Evolutionary conservation across 2,329 filamentous ascomycete genomes (phyloP), one percentile per base, ranked within the genome.

Genomic region (Fonsecaea pugnacius): DNA sequence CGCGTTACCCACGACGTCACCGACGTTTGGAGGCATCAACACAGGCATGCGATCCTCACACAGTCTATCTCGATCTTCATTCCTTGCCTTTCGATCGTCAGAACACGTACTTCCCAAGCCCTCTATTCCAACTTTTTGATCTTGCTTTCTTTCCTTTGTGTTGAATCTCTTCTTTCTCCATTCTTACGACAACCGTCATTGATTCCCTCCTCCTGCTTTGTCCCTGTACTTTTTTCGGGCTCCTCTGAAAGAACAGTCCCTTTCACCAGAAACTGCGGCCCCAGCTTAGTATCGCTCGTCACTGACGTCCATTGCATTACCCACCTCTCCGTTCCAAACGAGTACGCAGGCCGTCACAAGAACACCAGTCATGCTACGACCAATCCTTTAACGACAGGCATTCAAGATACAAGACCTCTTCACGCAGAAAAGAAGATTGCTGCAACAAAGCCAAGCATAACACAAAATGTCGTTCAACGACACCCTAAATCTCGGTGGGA

Each of bases 401-500:
- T 51, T 21, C 12, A 35, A 54, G 6, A 46, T 24, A 59, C 36
- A 32, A 50, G 38, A 60, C 27, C 33, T 35, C 12, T 35, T 32
- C 18, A 5, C 52, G 24, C 24, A 18, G 35, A 58, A 33, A 38
- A 38, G 6, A 36, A 36, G 16, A 48, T 14, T 24, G 5, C 43
- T 10, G 10, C 54, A 55, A 40, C 4, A 8, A 27, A 58, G 33
- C 12, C 21, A 43, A 50, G 30, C 30, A 18, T 48, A 52, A 24
- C 33, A 46, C 62, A 63, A 43, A 36, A 68, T 68, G 67, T 69
- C 67, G 32, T 18, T 68, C 24, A 69, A 66, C 59, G 36, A 53
- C 36, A 67, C 63, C 32, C 51, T 69, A 5, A 60, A 33, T 43
- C 32, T 63, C 36, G 68, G 63, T 36, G 64, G 63, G 18, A 64